These are phyloP conservation scores for Allium cepa DNA, from an alignment of 106 monocot species.

Conservation along the genomic window DNA sequence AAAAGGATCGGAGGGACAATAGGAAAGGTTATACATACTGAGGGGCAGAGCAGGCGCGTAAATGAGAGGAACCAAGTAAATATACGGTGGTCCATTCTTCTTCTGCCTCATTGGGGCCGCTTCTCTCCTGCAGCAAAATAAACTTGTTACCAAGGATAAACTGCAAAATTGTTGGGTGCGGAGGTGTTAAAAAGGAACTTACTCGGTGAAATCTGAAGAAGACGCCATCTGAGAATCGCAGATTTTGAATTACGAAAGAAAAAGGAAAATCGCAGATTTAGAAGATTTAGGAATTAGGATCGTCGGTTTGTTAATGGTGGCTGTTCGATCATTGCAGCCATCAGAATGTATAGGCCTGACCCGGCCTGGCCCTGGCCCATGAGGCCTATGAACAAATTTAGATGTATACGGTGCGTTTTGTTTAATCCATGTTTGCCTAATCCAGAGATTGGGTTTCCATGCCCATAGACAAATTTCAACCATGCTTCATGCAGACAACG, in stretches of 20 bases:
- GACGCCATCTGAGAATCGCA: slow-evolving; percentile 15
- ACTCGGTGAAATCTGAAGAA: slow-evolving; percentile 31
- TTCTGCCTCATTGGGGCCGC: slow-evolving; percentile 22
- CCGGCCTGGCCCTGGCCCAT: too few species aligned
- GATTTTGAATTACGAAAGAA: neutral
- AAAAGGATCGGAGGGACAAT: neutral
- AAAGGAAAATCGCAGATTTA: neutral
- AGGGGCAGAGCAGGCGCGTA: slow-evolving; percentile 86
- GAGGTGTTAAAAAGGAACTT: neutral
- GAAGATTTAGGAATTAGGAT: neutral
- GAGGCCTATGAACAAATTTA: too few species aligned
- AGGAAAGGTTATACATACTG: slow-evolving; percentile 29
- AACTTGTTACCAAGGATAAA: neutral
- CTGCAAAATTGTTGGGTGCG: neutral
- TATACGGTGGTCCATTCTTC: slow-evolving; percentile 31
- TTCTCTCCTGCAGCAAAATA: slow-evolving; percentile 19
- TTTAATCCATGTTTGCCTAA: too few species aligned
- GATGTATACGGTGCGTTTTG: too few species aligned
- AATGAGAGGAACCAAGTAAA: slow-evolving; percentile 72
- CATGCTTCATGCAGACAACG: too few species aligned
- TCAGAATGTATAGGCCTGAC: too few species aligned
- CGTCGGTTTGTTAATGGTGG: too few species aligned
- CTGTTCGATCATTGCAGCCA: too few species aligned
- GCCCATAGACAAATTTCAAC: too few species aligned
- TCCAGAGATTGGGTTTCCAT: too few species aligned